Evolutionary conservation across 1,139 yeast genomes (phyloP).

Genomic region (Geotrichum cucujoidarum): DNA sequence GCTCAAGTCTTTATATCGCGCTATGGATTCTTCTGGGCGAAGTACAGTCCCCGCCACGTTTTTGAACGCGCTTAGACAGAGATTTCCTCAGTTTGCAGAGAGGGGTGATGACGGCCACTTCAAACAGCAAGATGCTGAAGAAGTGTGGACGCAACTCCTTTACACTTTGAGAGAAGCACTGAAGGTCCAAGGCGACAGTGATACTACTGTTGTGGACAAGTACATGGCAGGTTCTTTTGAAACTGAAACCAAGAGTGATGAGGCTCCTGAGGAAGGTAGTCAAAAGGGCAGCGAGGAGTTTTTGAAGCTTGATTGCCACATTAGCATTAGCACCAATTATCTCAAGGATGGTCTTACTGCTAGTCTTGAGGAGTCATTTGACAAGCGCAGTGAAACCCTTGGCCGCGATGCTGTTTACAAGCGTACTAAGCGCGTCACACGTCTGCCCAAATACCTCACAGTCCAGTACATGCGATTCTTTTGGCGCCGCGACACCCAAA

Average conservation of each 20-base stretch:
- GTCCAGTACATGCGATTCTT: constrained; percentile 91
- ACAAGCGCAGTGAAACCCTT: constrained; percentile 67
- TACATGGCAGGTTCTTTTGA: constrained; percentile 63
- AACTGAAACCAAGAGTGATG: constrained; percentile 54
- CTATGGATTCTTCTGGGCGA: constrained; percentile 33
- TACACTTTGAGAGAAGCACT: constrained; percentile 43
- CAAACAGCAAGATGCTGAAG: constrained; percentile 98
- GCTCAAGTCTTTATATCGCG: constrained; percentile 33
- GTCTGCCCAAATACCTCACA: constrained; percentile 81
- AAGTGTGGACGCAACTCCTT: constrained; percentile 78
- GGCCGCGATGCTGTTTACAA: constrained; percentile 68
- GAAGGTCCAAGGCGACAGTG: constrained; percentile 19
- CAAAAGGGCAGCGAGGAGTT: constrained; percentile 50
- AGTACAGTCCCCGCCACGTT: constrained; percentile 53
- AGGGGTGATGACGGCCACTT: constrained; percentile 58
- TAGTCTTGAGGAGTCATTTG: constrained; percentile 71
- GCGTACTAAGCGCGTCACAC: constrained; percentile 61
- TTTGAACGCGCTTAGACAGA: constrained; percentile 42
- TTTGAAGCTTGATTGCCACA: constrained; percentile 81
- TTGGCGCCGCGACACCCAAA: constrained; percentile 90
- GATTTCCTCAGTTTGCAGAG: constrained; percentile 88
- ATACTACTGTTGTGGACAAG: constrained; percentile 44
- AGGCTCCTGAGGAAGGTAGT: constrained; percentile 52
- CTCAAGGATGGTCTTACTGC: constrained; percentile 77
- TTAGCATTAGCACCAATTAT: constrained; percentile 77